Conservation (phyloP, 2,329 filamentous ascomycete genomes). For the Colletotrichum echinochloae region DNA sequence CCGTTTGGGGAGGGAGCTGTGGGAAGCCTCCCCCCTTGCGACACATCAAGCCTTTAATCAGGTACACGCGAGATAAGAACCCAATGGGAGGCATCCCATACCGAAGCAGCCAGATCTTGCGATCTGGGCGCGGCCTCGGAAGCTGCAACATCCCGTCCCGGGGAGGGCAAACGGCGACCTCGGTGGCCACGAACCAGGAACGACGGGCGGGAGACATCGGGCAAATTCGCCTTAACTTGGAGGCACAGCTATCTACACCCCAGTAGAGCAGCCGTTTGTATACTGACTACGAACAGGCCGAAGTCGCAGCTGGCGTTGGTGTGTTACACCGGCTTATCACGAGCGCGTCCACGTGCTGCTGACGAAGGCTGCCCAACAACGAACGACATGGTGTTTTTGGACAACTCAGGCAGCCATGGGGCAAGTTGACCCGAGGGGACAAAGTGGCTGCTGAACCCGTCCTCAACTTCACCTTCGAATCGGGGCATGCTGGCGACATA, state of each 20-base stretch:
- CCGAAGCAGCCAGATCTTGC: slow-evolving; percentile 26
- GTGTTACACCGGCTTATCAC: slow-evolving; percentile 30
- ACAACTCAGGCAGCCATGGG: slow-evolving; percentile 5
- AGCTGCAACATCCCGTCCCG: slow-evolving; percentile 32
- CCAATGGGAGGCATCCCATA: slow-evolving; percentile 13
- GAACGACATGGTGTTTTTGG: slow-evolving; percentile 23
- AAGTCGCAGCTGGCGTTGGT: slow-evolving; percentile 22
- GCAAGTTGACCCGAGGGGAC: slow-evolving; percentile 21
- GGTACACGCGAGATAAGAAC: slow-evolving; percentile 2
- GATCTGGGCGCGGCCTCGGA: slow-evolving; percentile 12
- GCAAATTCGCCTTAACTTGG: slow-evolving; percentile 9
- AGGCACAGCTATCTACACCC: not conserved
- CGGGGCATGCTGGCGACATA: slow-evolving; percentile 10
- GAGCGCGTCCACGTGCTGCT: slow-evolving; percentile 24
- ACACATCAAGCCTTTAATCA: slow-evolving; percentile 10
- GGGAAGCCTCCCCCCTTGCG: slow-evolving; percentile 19
- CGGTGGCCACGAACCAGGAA: slow-evolving; percentile 1
- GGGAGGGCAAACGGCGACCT: slow-evolving; percentile 19
- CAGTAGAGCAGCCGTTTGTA: not conserved
- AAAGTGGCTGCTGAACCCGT: not conserved
- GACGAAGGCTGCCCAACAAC: slow-evolving; percentile 3
- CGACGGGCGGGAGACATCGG: not conserved
- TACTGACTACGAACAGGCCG: not conserved
- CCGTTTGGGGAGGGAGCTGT: slow-evolving; percentile 20
- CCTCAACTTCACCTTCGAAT: not conserved